phyloP scores from a whole-genome alignment of 257 asterid genomes.

The Scutellaria galericulata region DNA sequence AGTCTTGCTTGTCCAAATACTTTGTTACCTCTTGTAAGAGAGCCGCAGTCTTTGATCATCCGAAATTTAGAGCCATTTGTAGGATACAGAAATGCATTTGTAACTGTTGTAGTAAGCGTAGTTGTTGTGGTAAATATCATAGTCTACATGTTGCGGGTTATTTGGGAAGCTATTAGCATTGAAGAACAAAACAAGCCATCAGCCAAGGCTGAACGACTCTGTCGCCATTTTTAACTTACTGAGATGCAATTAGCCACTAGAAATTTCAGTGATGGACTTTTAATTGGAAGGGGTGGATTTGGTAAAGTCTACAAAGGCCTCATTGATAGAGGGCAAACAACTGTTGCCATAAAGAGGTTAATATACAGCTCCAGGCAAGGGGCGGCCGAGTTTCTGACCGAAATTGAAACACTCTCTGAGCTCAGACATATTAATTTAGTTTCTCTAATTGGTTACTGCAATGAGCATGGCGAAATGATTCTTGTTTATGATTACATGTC shows the following conservation, averaged over 20 bases:
- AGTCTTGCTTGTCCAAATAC: constrained; percentile 46
- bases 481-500: constrained; percentile 62
- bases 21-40: neutral
- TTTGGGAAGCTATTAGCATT: constrained; percentile 35
- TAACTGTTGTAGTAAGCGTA: constrained; percentile 28
- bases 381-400: constrained; percentile 22
- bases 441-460: constrained; percentile 64
- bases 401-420: constrained; percentile 43
- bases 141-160: constrained; percentile 36
- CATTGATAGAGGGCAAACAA: constrained; percentile 13
- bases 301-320: constrained; percentile 29
- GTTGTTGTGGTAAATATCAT: constrained; percentile 34
- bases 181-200: constrained; percentile 38
- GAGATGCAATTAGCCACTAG: too few relatives aligned
- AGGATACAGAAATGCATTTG: constrained; percentile 32
- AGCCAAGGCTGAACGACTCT: constrained; percentile 35
- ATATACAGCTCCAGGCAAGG: constrained; percentile 42
- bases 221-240: constrained; percentile 47
- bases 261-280: constrained; percentile 17
- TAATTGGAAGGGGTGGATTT: constrained; percentile 22
- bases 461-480: constrained; percentile 51
- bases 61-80: neutral
- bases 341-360: constrained; percentile 51
- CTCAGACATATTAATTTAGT: constrained; percentile 54
- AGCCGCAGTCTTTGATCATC: constrained; percentile 19